Conservation (phyloP, 805 yeast species). For the Torulaspora gathmanii region DNA sequence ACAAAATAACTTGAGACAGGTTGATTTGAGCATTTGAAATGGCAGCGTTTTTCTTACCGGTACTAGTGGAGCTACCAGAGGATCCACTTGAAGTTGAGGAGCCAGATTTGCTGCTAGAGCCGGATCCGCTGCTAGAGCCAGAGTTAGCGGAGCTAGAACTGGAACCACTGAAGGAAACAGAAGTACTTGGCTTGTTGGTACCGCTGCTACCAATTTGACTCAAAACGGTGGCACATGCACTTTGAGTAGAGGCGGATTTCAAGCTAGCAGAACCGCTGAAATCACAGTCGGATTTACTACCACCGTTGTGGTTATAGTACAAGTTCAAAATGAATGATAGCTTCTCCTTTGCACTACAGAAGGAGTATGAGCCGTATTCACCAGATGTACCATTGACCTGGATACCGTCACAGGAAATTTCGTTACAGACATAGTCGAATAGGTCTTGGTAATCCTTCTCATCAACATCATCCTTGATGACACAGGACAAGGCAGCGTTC, state of each 20-base stretch:
- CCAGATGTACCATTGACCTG: conserved; percentile 60
- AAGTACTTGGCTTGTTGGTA: conserved; percentile 50
- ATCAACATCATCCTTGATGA: conserved; percentile 51
- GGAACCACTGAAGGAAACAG: conserved; percentile 31
- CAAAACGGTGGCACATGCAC: conserved; percentile 53
- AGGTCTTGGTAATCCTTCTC: conserved; percentile 55
- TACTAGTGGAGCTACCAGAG: conserved; percentile 21
- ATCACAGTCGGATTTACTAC: conserved; percentile 51
- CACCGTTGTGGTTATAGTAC: conserved; percentile 51
- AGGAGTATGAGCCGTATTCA: conserved; percentile 66
- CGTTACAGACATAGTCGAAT: conserved; percentile 54
- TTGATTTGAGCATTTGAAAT: conserved; percentile 27
- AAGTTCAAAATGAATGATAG: conserved; percentile 60
- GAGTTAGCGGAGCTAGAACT: conserved; percentile 34
- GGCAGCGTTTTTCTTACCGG: conserved; percentile 27
- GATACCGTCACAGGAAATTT: conserved; percentile 56
- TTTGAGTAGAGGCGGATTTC: conserved; percentile 44
- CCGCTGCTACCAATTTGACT: conserved; percentile 68
- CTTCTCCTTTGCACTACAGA: conserved; percentile 62
- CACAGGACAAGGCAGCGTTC: conserved; percentile 52
- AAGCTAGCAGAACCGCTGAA: conserved; percentile 66
- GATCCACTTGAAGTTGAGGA: conserved; percentile 13
- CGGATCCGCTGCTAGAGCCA: conserved; percentile 2
- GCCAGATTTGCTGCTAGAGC: conserved; percentile 7
- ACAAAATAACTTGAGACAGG: conserved; percentile 31